Base-by-base conservation (phyloP, 148 eudicot genomes). In the Chenopodium quinoa region DNA sequence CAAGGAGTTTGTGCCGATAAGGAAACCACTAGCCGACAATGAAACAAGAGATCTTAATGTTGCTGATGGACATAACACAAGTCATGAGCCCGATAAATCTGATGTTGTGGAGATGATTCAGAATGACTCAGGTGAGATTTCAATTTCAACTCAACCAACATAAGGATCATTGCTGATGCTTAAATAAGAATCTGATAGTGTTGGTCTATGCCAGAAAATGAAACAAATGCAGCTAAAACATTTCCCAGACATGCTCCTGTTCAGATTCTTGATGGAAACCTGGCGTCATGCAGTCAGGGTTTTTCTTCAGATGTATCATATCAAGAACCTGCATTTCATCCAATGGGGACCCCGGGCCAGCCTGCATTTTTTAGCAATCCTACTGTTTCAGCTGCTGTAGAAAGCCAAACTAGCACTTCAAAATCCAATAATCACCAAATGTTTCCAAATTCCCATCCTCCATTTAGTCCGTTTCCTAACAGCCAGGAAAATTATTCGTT, bases 241-340 rank as follows among this genome's bases (percentile, higher is more conserved):
- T 91, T 87, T 66, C 97, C 98, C 17, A 88, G 92, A 83, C 95
- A 92, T 79, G 94, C 90, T 78, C 92, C 95, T 20, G 92, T 96
- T 77, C 99, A 93, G 52, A 90, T 96, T 85, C 90, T 96, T 78
- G 95, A 91, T 85, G 95, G 90, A 75, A 93, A 83, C 86, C 81
- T 76, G 66, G 91, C 86, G 80, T 78, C 84, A 82, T 81, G 83
- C 80, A 84, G 85, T 70, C 83, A 85, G 29, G 85, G 81, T 82
- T 71, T 84, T 79, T 81, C 93, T 54, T 83, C 86, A 9, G 91
- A 88, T 77, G 85, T 89, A 77, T 82, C 91, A 19, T 84, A 74
- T 86, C 87, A 89, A 83, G 97, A 92, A 81, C 83, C 91, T 65
- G 63, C 75, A 72, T 73, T 82, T 83, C 83, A 84, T 64, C 93